Conservation (phyloP, 2,329 filamentous ascomycete genomes). For the Pseudocercospora vitis region DNA sequence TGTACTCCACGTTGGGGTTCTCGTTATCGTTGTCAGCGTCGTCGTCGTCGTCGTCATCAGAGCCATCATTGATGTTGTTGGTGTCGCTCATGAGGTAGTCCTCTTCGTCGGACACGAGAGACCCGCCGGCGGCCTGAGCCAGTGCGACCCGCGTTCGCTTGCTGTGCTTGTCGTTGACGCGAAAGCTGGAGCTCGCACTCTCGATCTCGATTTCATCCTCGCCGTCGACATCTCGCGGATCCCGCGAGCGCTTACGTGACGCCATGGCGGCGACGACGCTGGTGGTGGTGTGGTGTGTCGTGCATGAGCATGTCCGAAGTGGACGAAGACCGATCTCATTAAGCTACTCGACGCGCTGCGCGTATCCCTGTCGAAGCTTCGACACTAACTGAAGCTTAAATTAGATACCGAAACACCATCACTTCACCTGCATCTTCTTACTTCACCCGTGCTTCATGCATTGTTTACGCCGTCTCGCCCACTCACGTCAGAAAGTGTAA, state of each 20-base stretch:
- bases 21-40: slow-evolving; percentile 14
- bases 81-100: slow-evolving; percentile 7
- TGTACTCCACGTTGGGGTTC: slow-evolving; percentile 17
- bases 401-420: background rate
- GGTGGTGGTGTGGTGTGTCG: background rate
- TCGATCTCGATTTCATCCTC: slow-evolving; percentile 31
- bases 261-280: slow-evolving; percentile 21
- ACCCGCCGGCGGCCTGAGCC: slow-evolving; percentile 32
- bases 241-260: slow-evolving; percentile 31
- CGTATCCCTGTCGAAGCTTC: background rate
- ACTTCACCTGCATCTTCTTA: background rate
- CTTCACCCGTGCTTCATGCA: too few species aligned
- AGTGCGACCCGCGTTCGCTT: slow-evolving; percentile 36
- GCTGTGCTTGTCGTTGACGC: slow-evolving; percentile 23
- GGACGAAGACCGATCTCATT: too few species aligned
- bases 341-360: background rate
- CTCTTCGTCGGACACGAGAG: slow-evolving; percentile 35
- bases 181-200: slow-evolving; percentile 34
- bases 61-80: slow-evolving; percentile 24
- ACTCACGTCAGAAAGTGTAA: too few species aligned
- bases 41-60: slow-evolving; percentile 24
- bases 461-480: too few species aligned
- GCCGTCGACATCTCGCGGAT: slow-evolving; percentile 25
- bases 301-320: background rate
- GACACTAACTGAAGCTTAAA: background rate